These are phyloP conservation scores for Fusarium pseudograminearum DNA, from an alignment of 2,329 filamentous ascomycete species.

Conservation along the genomic window DNA sequence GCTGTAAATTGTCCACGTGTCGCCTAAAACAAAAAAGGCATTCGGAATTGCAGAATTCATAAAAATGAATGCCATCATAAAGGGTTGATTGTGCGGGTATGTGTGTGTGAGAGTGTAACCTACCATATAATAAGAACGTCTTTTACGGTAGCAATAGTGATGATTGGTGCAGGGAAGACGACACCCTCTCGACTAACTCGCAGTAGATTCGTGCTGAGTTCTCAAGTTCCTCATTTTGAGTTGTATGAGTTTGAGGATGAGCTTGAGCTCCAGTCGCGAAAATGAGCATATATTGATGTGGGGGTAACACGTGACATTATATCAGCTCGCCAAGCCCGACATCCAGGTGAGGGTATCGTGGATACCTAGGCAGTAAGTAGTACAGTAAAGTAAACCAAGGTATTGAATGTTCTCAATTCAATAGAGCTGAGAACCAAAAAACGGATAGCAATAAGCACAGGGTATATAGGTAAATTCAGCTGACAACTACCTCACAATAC, in stretches of 20 bases:
- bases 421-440: background rate
- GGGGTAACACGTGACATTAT: constrained; percentile 30
- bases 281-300: constrained; percentile 26
- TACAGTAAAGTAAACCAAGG: background rate
- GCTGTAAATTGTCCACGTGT: constrained; percentile 52
- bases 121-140: constrained; percentile 26
- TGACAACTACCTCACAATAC: constrained; percentile 34
- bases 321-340: background rate
- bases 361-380: background rate
- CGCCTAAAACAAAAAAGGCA: constrained; percentile 41
- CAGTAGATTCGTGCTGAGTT: background rate
- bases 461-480: constrained; percentile 45
- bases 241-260: background rate
- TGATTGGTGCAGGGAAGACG: background rate
- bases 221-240: background rate
- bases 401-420: too few species aligned
- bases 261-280: constrained; percentile 9
- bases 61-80: constrained; percentile 55
- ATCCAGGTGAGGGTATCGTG: background rate
- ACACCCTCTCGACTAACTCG: background rate
- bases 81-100: constrained; percentile 8
- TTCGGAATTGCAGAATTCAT: constrained; percentile 66
- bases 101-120: constrained; percentile 9
- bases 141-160: background rate
- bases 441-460: background rate